phyloP scores from a whole-genome alignment of 2,329 filamentous ascomycete species.

The Pseudocercospora crystallina region DNA sequence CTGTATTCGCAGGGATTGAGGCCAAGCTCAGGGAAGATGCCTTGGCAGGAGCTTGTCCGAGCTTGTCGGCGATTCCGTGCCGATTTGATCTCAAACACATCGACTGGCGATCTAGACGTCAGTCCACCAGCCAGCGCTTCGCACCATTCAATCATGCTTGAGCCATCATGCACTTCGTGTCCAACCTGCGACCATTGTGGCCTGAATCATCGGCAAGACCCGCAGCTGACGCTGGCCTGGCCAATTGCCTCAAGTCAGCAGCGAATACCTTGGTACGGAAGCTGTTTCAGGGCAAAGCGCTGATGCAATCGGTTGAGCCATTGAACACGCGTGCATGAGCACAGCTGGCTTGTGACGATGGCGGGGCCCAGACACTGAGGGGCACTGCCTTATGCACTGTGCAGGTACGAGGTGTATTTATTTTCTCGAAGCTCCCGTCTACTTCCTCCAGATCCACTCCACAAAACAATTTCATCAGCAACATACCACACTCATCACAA shows the following conservation, averaged over 20 bases:
- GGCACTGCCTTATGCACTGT: too few relatives aligned
- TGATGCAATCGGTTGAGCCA: constrained; percentile 16
- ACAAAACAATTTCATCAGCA: not conserved
- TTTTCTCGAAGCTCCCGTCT: not conserved
- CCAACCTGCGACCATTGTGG: constrained; percentile 7
- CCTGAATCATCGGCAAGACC: not conserved
- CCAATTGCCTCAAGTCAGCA: constrained; percentile 8
- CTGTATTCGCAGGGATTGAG: not conserved
- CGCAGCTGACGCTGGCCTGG: not conserved
- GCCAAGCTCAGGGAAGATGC: not conserved
- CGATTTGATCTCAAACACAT: not conserved
- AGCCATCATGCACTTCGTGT: not conserved
- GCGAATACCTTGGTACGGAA: not conserved
- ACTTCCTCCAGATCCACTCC: not conserved
- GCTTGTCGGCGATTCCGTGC: too few relatives aligned
- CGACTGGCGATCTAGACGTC: constrained; percentile 4
- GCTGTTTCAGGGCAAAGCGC: constrained; percentile 14
- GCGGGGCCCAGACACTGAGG: not conserved
- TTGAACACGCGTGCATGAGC: constrained; percentile 9
- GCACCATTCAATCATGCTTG: not conserved
- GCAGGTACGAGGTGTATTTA: constrained; percentile 16
- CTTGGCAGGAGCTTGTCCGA: constrained; percentile 6
- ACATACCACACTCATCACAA: not conserved
- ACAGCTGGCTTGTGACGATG: constrained; percentile 4
- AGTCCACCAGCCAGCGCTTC: not conserved